A percentile compares a stretch with the other conserved stretches of the same genome.
Evolutionary conservation across 1,139 yeast genomes (phyloP).

Genomic region (Zygosaccharomyces pseudobailii): DNA sequence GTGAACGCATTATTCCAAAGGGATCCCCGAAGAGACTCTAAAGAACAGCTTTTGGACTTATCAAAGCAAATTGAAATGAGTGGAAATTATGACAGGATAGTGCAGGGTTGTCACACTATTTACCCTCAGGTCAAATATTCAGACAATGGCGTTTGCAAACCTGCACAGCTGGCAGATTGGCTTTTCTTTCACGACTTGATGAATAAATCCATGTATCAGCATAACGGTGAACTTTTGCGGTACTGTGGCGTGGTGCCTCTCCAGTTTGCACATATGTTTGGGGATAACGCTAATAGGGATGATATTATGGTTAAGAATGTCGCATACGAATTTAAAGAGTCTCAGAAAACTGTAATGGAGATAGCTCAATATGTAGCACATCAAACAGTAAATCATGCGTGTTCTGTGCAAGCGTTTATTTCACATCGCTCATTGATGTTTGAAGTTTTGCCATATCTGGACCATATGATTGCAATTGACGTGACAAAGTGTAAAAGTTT

Average conservation of each 20-base stretch:
- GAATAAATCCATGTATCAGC: slow-evolving; percentile 41
- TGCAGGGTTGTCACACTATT: slow-evolving; percentile 67
- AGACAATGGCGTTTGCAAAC: slow-evolving; percentile 63
- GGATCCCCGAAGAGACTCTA: slow-evolving; percentile 41
- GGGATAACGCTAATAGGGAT: slow-evolving; percentile 47
- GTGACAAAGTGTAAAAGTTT: slow-evolving; percentile 28
- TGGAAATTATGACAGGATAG: slow-evolving; percentile 55
- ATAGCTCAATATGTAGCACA: slow-evolving; percentile 15
- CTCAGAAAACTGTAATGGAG: slow-evolving; percentile 14
- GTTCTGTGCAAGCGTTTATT: slow-evolving; percentile 16
- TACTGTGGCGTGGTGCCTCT: slow-evolving; percentile 57
- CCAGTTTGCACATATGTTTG: slow-evolving; percentile 62
- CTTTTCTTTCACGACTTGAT: slow-evolving; percentile 59
- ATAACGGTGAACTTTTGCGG: slow-evolving; percentile 46
- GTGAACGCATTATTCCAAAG: slow-evolving; percentile 53
- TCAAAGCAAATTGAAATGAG: slow-evolving; percentile 45
- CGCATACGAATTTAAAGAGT: slow-evolving; percentile 27
- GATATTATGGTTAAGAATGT: slow-evolving; percentile 22
- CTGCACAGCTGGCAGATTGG: slow-evolving; percentile 73
- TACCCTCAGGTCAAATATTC: slow-evolving; percentile 54
- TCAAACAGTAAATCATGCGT: slow-evolving; percentile 12
- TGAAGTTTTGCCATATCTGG: slow-evolving; percentile 46
- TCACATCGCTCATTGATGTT: slow-evolving; percentile 18
- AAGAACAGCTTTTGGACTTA: slow-evolving; percentile 45
- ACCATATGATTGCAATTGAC: slow-evolving; percentile 45